phyloP scores from a whole-genome alignment of 192 early-diverging fungal genomes.

The Coemansia javaensis region DNA sequence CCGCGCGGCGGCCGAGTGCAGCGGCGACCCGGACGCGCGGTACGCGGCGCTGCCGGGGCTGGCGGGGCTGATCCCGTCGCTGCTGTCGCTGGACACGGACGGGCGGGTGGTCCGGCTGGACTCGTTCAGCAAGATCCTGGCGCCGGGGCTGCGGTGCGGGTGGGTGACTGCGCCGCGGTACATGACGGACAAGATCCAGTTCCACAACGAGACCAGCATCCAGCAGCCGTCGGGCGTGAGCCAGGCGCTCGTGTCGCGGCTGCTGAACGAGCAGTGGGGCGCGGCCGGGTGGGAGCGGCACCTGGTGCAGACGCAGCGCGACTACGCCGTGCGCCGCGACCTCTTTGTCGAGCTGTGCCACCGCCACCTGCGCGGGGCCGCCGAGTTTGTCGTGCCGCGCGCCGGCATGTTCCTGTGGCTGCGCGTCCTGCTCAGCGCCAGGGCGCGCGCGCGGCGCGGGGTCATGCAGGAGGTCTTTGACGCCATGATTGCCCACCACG shows the following conservation, averaged over 20 bases:
- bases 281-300: slow-evolving; percentile 73
- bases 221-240: slow-evolving; percentile 80
- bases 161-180: slow-evolving; percentile 65
- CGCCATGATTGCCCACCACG: slow-evolving; percentile 61
- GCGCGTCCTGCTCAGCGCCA: slow-evolving; percentile 46
- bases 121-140: slow-evolving; percentile 87
- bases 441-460: slow-evolving; percentile 39
- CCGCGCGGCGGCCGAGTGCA: slow-evolving; percentile 3
- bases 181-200: slow-evolving; percentile 73
- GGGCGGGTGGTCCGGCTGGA: slow-evolving; percentile 88
- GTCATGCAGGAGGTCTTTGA: slow-evolving; percentile 59
- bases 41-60: slow-evolving; percentile 22
- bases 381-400: slow-evolving; percentile 57
- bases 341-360: slow-evolving; percentile 60
- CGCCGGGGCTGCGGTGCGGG: slow-evolving; percentile 80
- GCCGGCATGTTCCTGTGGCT: slow-evolving; percentile 96
- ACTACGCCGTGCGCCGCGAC: slow-evolving; percentile 70
- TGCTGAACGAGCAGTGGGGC: slow-evolving; percentile 77
- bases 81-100: slow-evolving; percentile 87
- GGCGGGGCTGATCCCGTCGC: slow-evolving; percentile 56
- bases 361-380: slow-evolving; percentile 57
- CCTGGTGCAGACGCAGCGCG: slow-evolving; percentile 59
- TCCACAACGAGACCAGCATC: slow-evolving; percentile 76
- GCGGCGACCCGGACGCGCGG: slow-evolving; percentile 12
- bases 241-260: slow-evolving; percentile 67